Percentiles rank a stretch among this genome's conserved stretches.
phyloP scores from a whole-genome alignment of 495 filamentous ascomycete species.

The Hypoxylon perforatum region DNA sequence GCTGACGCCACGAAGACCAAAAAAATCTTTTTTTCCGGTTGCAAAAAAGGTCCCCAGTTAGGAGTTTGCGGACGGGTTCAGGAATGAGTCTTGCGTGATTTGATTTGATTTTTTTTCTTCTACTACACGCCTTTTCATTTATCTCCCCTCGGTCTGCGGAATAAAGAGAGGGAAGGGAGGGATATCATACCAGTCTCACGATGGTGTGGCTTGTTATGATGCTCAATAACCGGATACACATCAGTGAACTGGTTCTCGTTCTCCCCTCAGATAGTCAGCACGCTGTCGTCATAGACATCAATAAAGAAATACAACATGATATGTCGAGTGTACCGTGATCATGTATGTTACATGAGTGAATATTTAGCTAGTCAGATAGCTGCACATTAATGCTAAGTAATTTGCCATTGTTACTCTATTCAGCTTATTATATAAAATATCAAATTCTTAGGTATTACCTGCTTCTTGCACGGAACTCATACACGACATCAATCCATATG shows the following conservation, averaged over 20 bases:
- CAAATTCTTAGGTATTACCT: no score
- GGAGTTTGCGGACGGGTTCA: constrained; percentile 36
- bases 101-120: constrained; percentile 8
- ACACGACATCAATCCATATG: neutral
- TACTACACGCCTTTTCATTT: constrained; percentile 1
- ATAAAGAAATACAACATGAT: constrained; percentile 25
- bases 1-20: neutral
- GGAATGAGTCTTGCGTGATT: constrained; percentile 17
- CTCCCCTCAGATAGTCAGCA: neutral
- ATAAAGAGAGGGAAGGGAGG: constrained; percentile 7
- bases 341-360: no score
- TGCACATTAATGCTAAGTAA: neutral
- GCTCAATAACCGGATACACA: neutral
- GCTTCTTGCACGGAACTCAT: neutral
- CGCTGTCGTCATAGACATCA: constrained; percentile 19
- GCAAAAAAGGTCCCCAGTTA: constrained; percentile 33
- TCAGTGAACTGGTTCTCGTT: neutral
- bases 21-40: constrained; percentile 19
- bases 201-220: neutral
- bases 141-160: constrained; percentile 13
- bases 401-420: neutral
- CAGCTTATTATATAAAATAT: no score
- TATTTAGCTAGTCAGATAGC: no score
- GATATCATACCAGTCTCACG: neutral
- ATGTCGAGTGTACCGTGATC: constrained; percentile 6